Conservation (phyloP, 495 filamentous ascomycete species). For the Cairneyella variabilis region DNA sequence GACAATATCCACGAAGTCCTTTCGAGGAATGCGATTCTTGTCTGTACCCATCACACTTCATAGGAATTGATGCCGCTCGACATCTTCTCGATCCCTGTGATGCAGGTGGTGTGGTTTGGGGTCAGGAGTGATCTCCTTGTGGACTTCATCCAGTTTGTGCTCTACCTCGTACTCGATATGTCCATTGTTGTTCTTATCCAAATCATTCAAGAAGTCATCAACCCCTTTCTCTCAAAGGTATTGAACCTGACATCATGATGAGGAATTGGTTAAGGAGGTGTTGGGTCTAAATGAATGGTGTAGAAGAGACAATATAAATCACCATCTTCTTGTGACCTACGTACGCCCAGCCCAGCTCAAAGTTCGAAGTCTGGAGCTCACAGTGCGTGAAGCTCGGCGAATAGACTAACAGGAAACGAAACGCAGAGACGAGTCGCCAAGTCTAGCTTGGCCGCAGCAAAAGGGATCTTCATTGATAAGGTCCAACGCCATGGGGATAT, state of each 20-base stretch:
- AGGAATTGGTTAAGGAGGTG: background rate
- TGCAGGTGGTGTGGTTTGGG: slow-evolving; percentile 28
- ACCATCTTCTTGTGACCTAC: no score
- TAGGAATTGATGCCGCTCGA: slow-evolving; percentile 33
- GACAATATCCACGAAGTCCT: slow-evolving; percentile 30
- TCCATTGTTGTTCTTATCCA: slow-evolving; percentile 35
- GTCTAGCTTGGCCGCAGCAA: no score
- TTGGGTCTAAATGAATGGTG: background rate
- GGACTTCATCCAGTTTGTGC: slow-evolving; percentile 32
- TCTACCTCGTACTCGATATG: slow-evolving; percentile 36
- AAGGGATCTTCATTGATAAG: no score
- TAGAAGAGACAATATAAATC: no score
- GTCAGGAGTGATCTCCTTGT: slow-evolving; percentile 32
- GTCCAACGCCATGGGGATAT: no score
- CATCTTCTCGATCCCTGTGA: slow-evolving; percentile 15
- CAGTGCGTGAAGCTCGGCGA: no score
- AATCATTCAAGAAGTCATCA: slow-evolving; percentile 31
- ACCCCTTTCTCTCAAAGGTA: slow-evolving; percentile 30
- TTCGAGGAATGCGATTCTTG: slow-evolving; percentile 25
- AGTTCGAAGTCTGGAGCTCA: no score
- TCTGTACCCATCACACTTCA: slow-evolving; percentile 30
- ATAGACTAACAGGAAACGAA: no score
- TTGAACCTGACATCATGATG: slow-evolving; percentile 1
- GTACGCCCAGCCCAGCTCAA: no score
- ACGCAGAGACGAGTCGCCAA: no score